Conservation (phyloP, 2,329 filamentous ascomycete species). For the Ascochyta pisi region DNA sequence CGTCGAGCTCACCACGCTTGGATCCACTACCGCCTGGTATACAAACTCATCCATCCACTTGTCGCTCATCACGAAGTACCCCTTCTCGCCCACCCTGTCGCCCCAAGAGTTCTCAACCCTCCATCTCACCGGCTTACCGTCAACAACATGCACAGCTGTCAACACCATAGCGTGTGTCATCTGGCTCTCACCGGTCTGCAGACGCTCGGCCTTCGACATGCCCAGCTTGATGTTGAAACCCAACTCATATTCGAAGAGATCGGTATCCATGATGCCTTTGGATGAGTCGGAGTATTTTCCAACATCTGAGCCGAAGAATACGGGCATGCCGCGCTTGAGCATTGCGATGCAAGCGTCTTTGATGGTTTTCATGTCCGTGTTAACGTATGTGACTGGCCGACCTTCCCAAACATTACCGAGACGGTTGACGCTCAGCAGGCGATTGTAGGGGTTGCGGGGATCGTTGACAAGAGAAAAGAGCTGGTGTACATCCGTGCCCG, state of each 20-base stretch:
- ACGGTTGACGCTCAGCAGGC: slow-evolving; percentile 75
- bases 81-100: slow-evolving; percentile 70
- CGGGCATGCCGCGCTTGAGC: slow-evolving; percentile 77
- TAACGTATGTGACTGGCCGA: slow-evolving; percentile 78
- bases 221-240: slow-evolving; percentile 80
- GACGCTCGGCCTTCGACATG: slow-evolving; percentile 76
- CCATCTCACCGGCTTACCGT: slow-evolving; percentile 75
- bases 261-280: slow-evolving; percentile 80
- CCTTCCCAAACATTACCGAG: slow-evolving; percentile 85
- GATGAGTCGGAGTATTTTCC: slow-evolving; percentile 76
- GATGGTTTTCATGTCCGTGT: slow-evolving; percentile 76
- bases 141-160: slow-evolving; percentile 79
- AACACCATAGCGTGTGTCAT: slow-evolving; percentile 97
- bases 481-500: slow-evolving; percentile 65
- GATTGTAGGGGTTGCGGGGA: slow-evolving; percentile 76
- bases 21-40: slow-evolving; percentile 86
- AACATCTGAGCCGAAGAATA: slow-evolving; percentile 90
- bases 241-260: slow-evolving; percentile 78
- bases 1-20: slow-evolving; percentile 64
- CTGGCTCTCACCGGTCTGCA: slow-evolving; percentile 75
- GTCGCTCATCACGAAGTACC: slow-evolving; percentile 91
- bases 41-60: slow-evolving; percentile 70
- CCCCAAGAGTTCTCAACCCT: slow-evolving; percentile 90
- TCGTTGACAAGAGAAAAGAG: slow-evolving; percentile 88
- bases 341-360: slow-evolving; percentile 78